Percentiles rank a stretch among this genome's conserved stretches.
phyloP scores from a whole-genome alignment of 2,329 filamentous ascomycete genomes.

The Colletotrichum noveboracense region DNA sequence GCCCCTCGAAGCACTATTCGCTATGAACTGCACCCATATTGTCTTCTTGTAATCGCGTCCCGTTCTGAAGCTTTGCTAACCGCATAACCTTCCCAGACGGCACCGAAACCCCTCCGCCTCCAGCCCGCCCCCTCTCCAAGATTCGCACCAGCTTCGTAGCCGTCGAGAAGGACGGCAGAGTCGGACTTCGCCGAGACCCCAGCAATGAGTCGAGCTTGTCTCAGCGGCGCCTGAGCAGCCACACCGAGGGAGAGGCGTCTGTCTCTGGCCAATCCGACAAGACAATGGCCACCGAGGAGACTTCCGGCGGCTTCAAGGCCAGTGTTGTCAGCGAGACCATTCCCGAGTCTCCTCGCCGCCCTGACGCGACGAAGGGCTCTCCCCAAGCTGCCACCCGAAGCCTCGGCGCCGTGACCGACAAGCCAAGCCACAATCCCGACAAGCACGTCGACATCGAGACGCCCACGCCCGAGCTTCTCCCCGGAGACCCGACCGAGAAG shows the following conservation, averaged over 20 bases:
- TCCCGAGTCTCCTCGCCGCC: conserved; percentile 44
- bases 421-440: conserved; percentile 43
- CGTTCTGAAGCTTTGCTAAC: conserved; percentile 3
- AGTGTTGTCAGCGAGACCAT: conserved; percentile 44
- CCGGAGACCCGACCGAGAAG: conserved; percentile 31
- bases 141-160: conserved; percentile 78
- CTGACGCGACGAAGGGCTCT: conserved; percentile 28
- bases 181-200: conserved; percentile 54
- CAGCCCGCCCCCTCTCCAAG: conserved; percentile 70
- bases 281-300: conserved; percentile 27
- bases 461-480: conserved; percentile 32
- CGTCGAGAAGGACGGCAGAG: conserved; percentile 68
- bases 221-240: conserved; percentile 37
- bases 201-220: conserved; percentile 48
- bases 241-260: conserved; percentile 39
- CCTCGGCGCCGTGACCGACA: conserved; percentile 31
- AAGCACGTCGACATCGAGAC: conserved; percentile 46
- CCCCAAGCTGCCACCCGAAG: conserved; percentile 20
- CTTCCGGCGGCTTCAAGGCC: conserved; percentile 37
- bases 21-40: neutral
- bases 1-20: neutral
- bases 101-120: conserved; percentile 21
- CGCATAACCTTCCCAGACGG: conserved; percentile 5
- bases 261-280: conserved; percentile 18
- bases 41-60: neutral